phyloP scores from a whole-genome alignment of 306 rosid genomes.

The Cicer chorassanicum region DNA sequence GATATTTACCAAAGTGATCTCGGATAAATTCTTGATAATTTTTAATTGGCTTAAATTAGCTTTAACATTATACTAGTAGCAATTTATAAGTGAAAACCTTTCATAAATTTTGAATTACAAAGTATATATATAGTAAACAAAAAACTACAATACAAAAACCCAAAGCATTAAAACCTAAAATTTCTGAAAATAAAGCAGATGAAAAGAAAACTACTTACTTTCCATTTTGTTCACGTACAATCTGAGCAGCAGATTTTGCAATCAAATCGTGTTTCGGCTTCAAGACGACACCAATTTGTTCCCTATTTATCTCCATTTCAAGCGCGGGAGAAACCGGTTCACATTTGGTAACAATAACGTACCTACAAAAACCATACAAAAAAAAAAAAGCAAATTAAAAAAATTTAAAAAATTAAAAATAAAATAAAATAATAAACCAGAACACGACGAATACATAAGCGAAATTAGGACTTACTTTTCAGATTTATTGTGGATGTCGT shows the following conservation, averaged over 20 bases:
- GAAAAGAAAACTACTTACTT: conserved; percentile 61
- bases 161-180: not conserved
- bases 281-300: conserved; percentile 47
- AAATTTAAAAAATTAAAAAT: not conserved
- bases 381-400: not conserved
- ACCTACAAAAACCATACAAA: conserved; percentile 50
- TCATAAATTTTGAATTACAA: no score
- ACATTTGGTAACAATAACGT: conserved; percentile 72
- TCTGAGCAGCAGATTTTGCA: conserved; percentile 88
- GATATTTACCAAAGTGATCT: no score
- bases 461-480: conserved; percentile 66
- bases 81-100: no score
- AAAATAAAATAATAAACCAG: not conserved
- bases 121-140: no score
- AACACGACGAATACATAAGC: not conserved
- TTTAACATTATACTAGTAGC: no score
- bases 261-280: conserved; percentile 75
- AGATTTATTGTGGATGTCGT: conserved; percentile 68
- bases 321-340: conserved; percentile 79
- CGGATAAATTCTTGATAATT: no score
- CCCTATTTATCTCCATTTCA: conserved; percentile 64
- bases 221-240: conserved; percentile 71
- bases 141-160: no score
- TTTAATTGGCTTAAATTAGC: no score
- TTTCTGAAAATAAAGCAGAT: not conserved